Base-by-base conservation (phyloP, 345 rosid species). In the Erysimum cheiranthoides region DNA sequence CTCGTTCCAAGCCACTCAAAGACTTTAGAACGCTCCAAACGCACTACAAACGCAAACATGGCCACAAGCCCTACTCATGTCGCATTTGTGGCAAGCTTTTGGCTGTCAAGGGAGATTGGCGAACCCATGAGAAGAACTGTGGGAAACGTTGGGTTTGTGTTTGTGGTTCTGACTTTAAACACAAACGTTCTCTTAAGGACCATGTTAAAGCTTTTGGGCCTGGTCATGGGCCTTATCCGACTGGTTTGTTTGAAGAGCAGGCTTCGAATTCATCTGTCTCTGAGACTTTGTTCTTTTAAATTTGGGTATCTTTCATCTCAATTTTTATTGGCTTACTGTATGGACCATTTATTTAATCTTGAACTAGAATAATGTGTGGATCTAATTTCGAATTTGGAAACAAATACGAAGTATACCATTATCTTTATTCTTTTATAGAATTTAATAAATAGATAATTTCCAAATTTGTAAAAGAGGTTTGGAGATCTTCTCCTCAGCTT, bases 51-150 rank as follows among this genome's bases (percentile, higher is more conserved):
- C 82, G 98, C 78, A 93, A 91, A 78, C 98, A 91, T 17, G 96
- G 93, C 9, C 66, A 77, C 13, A 91, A 89, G 46, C 84, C 89
- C 3, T 93, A 86, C 50, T 59, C 82, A 67, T 93, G 98, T 75
- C 85, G 92, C 47, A 86, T 86, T 71, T 91, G 96, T 40, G 96
- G 98, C 36, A 89, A 93, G 77, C 84, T 58, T 25, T 80, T 89
- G 67, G 98, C 97, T 2, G 97, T 89, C 38, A 93, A 88, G 75
- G 98, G 96, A 1, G 98, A 93, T 75, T 91, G 98, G 96, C 75
- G 96, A 34, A 93, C 96, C 13, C 98, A 93, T 45, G 96, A 93
- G 84, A 91, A 91, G 70, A 89, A 91, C 42, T 93, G 98, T 31
- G 96, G 97, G 9, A 93, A 93, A 82, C 92, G 97, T 10, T 91